Base-by-base conservation (phyloP, 1,139 yeast genomes). In the Hemisphaericaspora xylanilytica region DNA sequence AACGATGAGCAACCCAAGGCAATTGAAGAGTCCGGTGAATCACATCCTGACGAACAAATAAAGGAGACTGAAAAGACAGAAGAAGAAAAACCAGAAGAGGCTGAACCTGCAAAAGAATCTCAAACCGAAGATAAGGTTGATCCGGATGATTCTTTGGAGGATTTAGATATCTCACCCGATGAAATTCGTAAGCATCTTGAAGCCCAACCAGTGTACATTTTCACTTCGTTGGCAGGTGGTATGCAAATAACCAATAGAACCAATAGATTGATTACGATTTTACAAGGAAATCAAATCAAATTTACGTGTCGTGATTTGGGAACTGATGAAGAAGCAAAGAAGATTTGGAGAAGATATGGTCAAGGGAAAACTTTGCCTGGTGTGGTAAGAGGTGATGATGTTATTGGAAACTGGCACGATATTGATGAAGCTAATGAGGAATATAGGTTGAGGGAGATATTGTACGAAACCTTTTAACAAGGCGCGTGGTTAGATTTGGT, bases 161-260 rank as follows among this genome's bases (percentile, higher is more conserved):
- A 61, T 33, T 57, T 66, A 24, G 69, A 67, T 35, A 53, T 70
- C 4, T 65, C 74, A 3, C 72, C 75, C 5, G 75, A 67, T 48
- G 78, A 72, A 41, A 53, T 71, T 35, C 67, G 73, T 38, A 66
- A 67, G 49, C 73, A 72, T 47, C 59, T 71, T 40, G 70, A 70
- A 44, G 53, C 73, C 9, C 70, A 77, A 50, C 88, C 92, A 4
- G 80, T 87, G 22, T 86, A 81, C 57, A 60, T 90, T 24, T 89
- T 73, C 65, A 87, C 97, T 0, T 90, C 97, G 0, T 70, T 89
- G 40, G 95, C 96, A 0, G 95, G 96, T 24, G 95, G 95, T 1
- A 84, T 83, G 73, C 90, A 85, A 56, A 77, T 89, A 57, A 79
- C 83, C 52, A 77, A 84, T n/a, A 72, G 92, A 50, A 88, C 96